These are phyloP conservation scores for Pseudoscleropodium purum DNA, from an alignment of 225 moss, liverwort and hornwort species.

Conservation along the genomic window DNA sequence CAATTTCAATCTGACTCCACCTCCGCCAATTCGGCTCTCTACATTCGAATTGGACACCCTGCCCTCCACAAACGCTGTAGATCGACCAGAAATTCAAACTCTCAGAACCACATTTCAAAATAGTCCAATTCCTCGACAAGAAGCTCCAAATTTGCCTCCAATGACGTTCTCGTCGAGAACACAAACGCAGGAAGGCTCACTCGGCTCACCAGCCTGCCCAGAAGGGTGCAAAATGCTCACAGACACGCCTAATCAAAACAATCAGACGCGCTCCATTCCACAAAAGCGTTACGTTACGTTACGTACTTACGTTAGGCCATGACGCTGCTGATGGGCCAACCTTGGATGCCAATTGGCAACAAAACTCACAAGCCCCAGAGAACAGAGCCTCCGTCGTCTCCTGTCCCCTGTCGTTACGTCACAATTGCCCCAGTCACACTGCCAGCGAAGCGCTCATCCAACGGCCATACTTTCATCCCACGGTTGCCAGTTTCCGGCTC, in stretches of 20 bases:
- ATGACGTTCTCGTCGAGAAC: background rate
- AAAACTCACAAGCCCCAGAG: background rate
- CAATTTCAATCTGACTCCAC: background rate
- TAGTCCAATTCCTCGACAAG: background rate
- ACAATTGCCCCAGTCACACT: background rate
- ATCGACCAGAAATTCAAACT: background rate
- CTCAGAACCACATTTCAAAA: background rate
- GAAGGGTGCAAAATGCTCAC: background rate
- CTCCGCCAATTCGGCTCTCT: background rate
- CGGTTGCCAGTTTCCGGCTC: background rate
- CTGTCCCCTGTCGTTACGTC: background rate
- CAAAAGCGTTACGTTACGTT: background rate
- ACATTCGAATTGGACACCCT: background rate
- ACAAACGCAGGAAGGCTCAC: background rate
- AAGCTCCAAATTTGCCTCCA: background rate
- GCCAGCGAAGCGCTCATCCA: background rate
- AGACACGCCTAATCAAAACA: constrained; percentile 1
- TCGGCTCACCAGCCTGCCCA: background rate
- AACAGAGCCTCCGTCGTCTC: background rate
- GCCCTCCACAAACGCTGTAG: background rate
- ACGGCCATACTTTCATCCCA: constrained; percentile 18
- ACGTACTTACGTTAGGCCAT: background rate
- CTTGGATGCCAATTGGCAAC: constrained; percentile 19
- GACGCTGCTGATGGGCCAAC: background rate
- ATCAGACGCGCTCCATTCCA: background rate